phyloP scores from a whole-genome alignment of 768 basidiomycete genomes.

The Flagelloscypha sp. region DNA sequence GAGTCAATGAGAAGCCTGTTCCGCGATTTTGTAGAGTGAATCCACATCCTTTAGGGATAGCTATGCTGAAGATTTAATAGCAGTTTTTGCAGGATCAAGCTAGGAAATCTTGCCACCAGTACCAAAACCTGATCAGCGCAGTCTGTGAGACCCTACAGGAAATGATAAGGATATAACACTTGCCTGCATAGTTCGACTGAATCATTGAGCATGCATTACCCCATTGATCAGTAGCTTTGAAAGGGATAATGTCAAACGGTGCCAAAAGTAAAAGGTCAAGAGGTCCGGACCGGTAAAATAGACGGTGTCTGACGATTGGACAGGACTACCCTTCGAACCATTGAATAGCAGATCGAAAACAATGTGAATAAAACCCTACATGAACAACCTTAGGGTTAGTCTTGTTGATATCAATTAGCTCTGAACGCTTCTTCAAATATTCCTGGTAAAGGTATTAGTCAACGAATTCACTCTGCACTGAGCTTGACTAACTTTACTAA shows the following conservation, averaged over 20 bases:
- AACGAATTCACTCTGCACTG: background rate
- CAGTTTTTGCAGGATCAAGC: background rate
- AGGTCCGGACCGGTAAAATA: slow-evolving; percentile 75
- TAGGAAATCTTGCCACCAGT: slow-evolving; percentile 52
- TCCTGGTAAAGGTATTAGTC: slow-evolving; percentile 37
- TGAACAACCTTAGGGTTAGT: slow-evolving; percentile 60
- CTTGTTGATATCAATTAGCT: slow-evolving; percentile 63
- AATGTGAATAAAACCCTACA: slow-evolving; percentile 28
- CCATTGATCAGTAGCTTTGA: slow-evolving; percentile 73
- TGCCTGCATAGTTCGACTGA: slow-evolving; percentile 81
- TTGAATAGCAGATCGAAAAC: slow-evolving; percentile 8
- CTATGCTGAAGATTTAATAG: slow-evolving; percentile 25
- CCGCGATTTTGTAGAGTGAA: slow-evolving; percentile 97
- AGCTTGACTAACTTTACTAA: slow-evolving; percentile 65
- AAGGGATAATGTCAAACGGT: background rate
- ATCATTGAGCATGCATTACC: slow-evolving; percentile 87
- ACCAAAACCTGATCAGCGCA: slow-evolving; percentile 59
- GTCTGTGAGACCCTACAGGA: no score
- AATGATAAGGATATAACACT: slow-evolving; percentile 12
- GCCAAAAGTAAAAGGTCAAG: no score
- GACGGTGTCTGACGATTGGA: slow-evolving; percentile 85
- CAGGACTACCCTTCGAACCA: slow-evolving; percentile 61
- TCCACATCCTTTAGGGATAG: slow-evolving; percentile 88
- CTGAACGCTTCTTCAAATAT: slow-evolving; percentile 75
- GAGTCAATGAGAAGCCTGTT: slow-evolving; percentile 67